Percentiles rank a stretch among this genome's conserved stretches.
phyloP scores from a whole-genome alignment of 2,329 filamentous ascomycete genomes.

The Fusarium decemcellulare region DNA sequence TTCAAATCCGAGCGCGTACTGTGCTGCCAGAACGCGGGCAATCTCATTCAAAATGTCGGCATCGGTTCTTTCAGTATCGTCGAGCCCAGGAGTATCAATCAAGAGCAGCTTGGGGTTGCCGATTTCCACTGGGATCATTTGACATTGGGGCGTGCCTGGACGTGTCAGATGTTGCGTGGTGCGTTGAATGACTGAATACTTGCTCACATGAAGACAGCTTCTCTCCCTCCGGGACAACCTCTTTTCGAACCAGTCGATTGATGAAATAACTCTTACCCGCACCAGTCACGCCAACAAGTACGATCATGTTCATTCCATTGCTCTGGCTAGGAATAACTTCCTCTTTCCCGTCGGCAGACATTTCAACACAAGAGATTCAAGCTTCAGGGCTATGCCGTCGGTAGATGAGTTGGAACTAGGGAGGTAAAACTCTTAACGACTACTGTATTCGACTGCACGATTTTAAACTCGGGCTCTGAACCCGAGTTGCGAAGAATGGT shows the following conservation, averaged over 20 bases:
- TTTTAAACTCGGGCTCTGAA: too few species aligned
- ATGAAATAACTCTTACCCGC: not conserved
- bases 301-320: not conserved
- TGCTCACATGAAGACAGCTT: not conserved
- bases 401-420: too few species aligned
- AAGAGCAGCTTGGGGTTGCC: not conserved
- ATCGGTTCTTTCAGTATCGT: not conserved
- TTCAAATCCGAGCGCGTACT: not conserved
- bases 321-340: not conserved
- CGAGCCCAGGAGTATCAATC: not conserved
- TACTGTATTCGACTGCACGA: too few species aligned
- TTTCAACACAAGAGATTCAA: too few species aligned
- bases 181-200: too few species aligned
- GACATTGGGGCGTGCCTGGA: not conserved
- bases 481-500: too few species aligned
- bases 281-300: not conserved
- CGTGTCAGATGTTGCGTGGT: not conserved
- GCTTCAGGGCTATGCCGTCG: not conserved
- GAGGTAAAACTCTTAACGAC: too few species aligned
- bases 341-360: not conserved
- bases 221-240: not conserved
- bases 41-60: not conserved
- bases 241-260: not conserved
- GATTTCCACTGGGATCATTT: not conserved
- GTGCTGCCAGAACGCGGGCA: not conserved